Evolutionary conservation across 208 protist genomes (phyloP), one percentile per base, ranked within the genome.

Genomic region (Wallacemonas rigidus): DNA sequence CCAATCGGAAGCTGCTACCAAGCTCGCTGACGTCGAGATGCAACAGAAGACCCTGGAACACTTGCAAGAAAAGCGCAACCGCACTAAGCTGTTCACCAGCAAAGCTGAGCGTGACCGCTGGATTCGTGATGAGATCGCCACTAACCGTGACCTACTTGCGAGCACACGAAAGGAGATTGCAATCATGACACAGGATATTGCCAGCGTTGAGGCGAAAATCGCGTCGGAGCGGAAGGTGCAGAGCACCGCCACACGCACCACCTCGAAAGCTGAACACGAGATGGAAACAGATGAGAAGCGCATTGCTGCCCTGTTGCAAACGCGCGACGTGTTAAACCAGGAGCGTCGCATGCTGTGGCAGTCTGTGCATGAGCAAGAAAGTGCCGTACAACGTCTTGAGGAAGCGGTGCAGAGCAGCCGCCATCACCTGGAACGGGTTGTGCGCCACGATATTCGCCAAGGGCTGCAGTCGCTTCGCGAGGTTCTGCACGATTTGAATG

Each of bases 61-160:
- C 17, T 69, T 99, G 39, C 91, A 98, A 39, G 90, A 93, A 9
- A 95, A 96, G 61, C 86, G 95, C 17, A 96, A 93, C 43, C 79
- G 95, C 14, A 85, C 80, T 40, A 87, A 86, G n/a, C 87, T 98
- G 26, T 99, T 98, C 80, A 90, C 89, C 69, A 95, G 65, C 65
- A 90, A 92, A 56, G 53, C 64, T 3, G 97, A 98, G 43, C 88
- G 97, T 36, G 94, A 99, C 79, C 69, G 60, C 43, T 98, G 90
- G 86, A 67, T 99, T 38, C 51, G 39, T 7, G 72, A 81, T n/a
- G 95, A 99, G 79, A 91, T 98, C 50, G 53, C 80, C 14, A 72
- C 85, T 14, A 90, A 96, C 43, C 74, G 86, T 41, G 67, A 81
- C 9, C 67, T 90, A 45, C 83, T 87, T 36, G 69, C 77, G 2